These are phyloP conservation scores for Macrotyloma uniflorum DNA, from an alignment of 306 rosid species.

Conservation along the genomic window DNA sequence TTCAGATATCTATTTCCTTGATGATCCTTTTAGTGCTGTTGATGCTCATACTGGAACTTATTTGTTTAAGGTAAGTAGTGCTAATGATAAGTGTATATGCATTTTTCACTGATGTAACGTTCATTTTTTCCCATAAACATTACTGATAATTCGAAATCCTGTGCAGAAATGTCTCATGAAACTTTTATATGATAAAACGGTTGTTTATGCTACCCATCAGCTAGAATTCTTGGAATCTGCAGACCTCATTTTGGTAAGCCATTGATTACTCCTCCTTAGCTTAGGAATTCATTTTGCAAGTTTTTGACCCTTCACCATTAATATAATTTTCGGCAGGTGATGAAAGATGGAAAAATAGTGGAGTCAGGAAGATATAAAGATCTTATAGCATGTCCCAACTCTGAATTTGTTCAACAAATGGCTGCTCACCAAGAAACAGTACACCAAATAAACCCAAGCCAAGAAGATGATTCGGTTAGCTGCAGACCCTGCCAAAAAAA, in stretches of 20 bases:
- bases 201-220: constrained; percentile 88
- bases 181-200: constrained; percentile 77
- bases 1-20: constrained; percentile 85
- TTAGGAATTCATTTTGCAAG: not conserved
- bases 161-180: constrained; percentile 85
- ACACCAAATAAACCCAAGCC: constrained; percentile 59
- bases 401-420: constrained; percentile 82
- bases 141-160: constrained; percentile 21
- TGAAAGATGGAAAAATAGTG: constrained; percentile 74
- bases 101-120: constrained; percentile 1
- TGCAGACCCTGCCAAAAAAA: constrained; percentile 46
- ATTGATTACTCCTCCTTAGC: constrained; percentile 7
- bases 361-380: constrained; percentile 76
- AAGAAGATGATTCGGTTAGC: constrained; percentile 43
- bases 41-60: constrained; percentile 89
- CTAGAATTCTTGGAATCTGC: constrained; percentile 87
- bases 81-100: not conserved
- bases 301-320: not conserved
- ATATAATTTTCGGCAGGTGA: constrained; percentile 54
- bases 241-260: constrained; percentile 74
- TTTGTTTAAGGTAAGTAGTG: constrained; percentile 68
- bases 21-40: constrained; percentile 96
- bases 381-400: constrained; percentile 55
- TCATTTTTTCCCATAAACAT: constrained; percentile 7
- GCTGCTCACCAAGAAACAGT: constrained; percentile 76